These are phyloP conservation scores for Phytophthora uliginosa DNA, from an alignment of 352 stramenopile species.

Conservation along the genomic window DNA sequence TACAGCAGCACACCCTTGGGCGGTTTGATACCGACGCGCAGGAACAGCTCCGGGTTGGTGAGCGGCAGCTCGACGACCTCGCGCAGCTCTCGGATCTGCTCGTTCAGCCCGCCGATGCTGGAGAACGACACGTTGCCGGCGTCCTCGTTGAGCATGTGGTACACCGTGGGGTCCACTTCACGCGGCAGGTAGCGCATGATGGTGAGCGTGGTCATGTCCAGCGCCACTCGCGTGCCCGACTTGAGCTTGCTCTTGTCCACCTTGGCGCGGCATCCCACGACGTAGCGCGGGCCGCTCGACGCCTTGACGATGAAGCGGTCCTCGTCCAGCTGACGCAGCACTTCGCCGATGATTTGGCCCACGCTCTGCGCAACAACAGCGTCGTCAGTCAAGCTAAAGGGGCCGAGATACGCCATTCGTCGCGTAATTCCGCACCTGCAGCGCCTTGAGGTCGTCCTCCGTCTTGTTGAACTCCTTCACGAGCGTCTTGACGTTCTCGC, in stretches of 20 bases:
- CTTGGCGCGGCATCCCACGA: slow-evolving; percentile 97
- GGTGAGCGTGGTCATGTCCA: slow-evolving; percentile 99
- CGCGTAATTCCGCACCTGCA: slow-evolving; percentile 60
- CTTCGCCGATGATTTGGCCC: slow-evolving; percentile 99
- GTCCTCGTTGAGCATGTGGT: slow-evolving; percentile 99
- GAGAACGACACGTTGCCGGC: slow-evolving; percentile 98
- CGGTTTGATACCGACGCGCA: slow-evolving; percentile 98
- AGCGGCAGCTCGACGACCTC: slow-evolving; percentile 99
- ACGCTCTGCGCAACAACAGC: slow-evolving; percentile 89
- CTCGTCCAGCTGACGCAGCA: slow-evolving; percentile 98
- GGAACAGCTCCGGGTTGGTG: slow-evolving; percentile 99
- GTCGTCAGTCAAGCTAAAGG: slow-evolving; percentile 9
- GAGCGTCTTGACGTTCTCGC: slow-evolving; percentile 96
- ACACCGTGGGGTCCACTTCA: slow-evolving; percentile 99
- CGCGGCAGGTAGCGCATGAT: slow-evolving; percentile 99
- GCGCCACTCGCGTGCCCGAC: slow-evolving; percentile 96
- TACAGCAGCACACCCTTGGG: slow-evolving; percentile 99
- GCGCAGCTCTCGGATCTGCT: slow-evolving; percentile 98
- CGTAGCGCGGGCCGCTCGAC: slow-evolving; percentile 98
- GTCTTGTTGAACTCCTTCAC: slow-evolving; percentile 99
- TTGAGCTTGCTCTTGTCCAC: slow-evolving; percentile 97
- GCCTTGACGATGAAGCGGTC: slow-evolving; percentile 99
- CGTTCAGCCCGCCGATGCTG: slow-evolving; percentile 98
- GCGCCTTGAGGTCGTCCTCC: slow-evolving; percentile 98
- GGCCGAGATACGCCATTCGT: not conserved